These are phyloP conservation scores for Fusarium citri DNA, from an alignment of 2,329 filamentous ascomycete species.

Conservation along the genomic window DNA sequence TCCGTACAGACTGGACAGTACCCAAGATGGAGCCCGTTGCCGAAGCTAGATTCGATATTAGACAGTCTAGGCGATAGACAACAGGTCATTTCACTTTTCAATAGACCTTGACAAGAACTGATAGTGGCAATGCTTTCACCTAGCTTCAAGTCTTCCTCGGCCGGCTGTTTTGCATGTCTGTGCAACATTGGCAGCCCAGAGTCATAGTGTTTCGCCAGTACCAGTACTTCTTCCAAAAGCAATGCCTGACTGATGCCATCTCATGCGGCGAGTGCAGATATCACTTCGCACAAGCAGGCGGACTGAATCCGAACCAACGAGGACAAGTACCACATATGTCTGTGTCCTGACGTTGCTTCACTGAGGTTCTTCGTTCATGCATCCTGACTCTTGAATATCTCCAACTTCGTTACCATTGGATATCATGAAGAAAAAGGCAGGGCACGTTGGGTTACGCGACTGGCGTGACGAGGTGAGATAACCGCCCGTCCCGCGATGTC, in stretches of 20 bases:
- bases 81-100: background rate
- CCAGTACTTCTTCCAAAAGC: background rate
- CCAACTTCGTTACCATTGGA: constrained; percentile 28
- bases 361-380: constrained; percentile 20
- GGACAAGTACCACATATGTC: constrained; percentile 9
- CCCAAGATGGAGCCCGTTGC: constrained; percentile 20
- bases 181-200: constrained; percentile 2
- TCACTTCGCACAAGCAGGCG: constrained; percentile 13
- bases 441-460: constrained; percentile 18
- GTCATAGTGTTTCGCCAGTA: background rate
- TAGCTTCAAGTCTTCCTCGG: background rate
- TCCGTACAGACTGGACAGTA: background rate
- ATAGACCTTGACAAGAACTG: background rate
- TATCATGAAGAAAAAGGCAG: background rate
- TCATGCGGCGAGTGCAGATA: constrained; percentile 9
- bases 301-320: constrained; percentile 23
- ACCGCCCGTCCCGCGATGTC: constrained; percentile 16
- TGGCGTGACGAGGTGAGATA: constrained; percentile 35
- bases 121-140: constrained; percentile 5
- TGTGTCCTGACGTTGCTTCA: constrained; percentile 7
- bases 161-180: constrained; percentile 6
- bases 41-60: background rate
- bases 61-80: constrained; percentile 3
- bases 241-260: background rate
- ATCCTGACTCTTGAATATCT: constrained; percentile 17